A percentile compares a stretch with the other conserved stretches of the same genome.
phyloP scores from a whole-genome alignment of 164 flowering plant genomes.

The Tetrastigma voinierianum region DNA sequence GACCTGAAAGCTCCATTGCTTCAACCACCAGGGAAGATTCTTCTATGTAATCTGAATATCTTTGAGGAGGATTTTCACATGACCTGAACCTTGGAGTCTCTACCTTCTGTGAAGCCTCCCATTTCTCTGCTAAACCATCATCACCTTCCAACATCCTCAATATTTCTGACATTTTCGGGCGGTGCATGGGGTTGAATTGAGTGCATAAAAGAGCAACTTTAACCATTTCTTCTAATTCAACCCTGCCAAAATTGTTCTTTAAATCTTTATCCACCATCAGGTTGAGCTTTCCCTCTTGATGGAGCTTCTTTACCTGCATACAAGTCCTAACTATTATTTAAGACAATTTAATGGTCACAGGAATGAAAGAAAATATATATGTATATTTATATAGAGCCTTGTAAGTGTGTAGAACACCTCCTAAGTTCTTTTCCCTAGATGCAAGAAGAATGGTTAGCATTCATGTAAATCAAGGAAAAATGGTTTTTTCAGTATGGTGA shows the following conservation, averaged over 20 bases:
- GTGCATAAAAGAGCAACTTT: conserved; percentile 84
- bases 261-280: conserved; percentile 76
- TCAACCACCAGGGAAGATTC: conserved; percentile 75
- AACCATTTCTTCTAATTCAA: conserved; percentile 79
- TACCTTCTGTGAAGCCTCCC: conserved; percentile 75
- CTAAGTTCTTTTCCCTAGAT: no score
- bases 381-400: no score
- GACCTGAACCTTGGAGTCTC: conserved; percentile 58
- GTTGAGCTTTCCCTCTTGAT: conserved; percentile 60
- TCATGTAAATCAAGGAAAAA: background rate
- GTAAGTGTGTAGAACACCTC: no score
- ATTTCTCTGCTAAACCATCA: conserved; percentile 78
- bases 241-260: conserved; percentile 52
- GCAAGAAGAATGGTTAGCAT: no score
- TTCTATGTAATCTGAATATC: conserved; percentile 62
- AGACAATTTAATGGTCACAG: background rate
- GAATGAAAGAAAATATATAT: no score
- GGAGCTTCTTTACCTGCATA: conserved; percentile 81
- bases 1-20: conserved; percentile 95
- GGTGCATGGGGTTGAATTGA: conserved; percentile 63
- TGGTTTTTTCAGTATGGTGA: no score
- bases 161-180: conserved; percentile 83
- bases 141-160: conserved; percentile 82
- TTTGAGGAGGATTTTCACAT: conserved; percentile 42
- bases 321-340: background rate